Base-by-base conservation (phyloP, 306 rosid species). In the Fagus sylvatica region DNA sequence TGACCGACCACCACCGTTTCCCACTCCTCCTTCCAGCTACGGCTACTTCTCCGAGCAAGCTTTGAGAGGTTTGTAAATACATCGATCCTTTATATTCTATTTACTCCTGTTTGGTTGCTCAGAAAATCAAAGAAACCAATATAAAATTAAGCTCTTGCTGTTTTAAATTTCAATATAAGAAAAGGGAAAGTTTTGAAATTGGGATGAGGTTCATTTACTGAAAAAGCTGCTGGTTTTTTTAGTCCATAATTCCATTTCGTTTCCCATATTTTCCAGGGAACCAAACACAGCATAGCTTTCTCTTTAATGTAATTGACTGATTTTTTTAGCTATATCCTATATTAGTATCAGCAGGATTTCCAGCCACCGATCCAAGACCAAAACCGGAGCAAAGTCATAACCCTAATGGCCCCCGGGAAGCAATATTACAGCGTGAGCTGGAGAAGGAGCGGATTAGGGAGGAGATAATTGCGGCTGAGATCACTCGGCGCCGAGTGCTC, bases 361-460 rank as follows among this genome's bases (percentile, higher is more conserved):
- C 76, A 10, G 22, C 28, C 8, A 30, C n/a, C 2, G 46, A 64
- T 76, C 7, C 71, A 0, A 4, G 12, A n/a, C 11, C 42, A 1
- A 59, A 28, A 78, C 59, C n/a, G 1, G 76, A 11, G 54, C 79
- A 12, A 67, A 41, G 33, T 41, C 37, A 61, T 1, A 9, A 46
- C 74, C 77, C 72, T 4, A 66, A 15, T 59, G 46, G 6, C 13
- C 56, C 6, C 0, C 41, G 71, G 5, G 89, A 84, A 6, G 54
- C 74, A 1, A n/a, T 86, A 46, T 12, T 46, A 17, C 41, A 55
- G 73, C 76, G 85, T 19, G 86, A 77, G 75, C 53, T 84, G 17
- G 93, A 86, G 80, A 86, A 88, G 41, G 85, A 84, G 17, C 81
- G 56, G 57, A 80, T 89, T 10, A 81, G 89, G 30, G 80, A 85